These are phyloP conservation scores for Pseudophaeomoniella oleicola DNA, from an alignment of 2,329 filamentous ascomycete genomes.

Conservation along the genomic window DNA sequence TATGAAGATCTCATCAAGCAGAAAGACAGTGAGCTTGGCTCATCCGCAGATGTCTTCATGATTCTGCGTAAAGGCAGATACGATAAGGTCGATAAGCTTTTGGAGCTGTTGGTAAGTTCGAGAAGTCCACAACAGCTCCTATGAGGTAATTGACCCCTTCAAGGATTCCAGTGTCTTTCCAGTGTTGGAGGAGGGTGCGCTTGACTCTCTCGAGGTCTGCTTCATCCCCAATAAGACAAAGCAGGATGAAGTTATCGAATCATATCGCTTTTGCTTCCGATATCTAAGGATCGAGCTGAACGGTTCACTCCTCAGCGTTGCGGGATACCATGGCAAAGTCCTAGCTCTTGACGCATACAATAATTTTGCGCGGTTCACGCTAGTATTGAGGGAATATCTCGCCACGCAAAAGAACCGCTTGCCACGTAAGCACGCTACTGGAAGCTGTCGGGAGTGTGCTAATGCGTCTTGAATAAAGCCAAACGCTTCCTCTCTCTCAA, in stretches of 20 bases:
- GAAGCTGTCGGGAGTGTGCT: neutral
- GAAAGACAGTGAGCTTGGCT: neutral
- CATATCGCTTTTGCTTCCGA: conserved; percentile 34
- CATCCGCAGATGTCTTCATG: conserved; percentile 16
- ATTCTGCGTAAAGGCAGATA: conserved; percentile 25
- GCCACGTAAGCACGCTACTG: neutral
- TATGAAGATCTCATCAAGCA: conserved; percentile 11
- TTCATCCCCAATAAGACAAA: conserved; percentile 25
- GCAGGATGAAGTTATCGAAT: conserved; percentile 28
- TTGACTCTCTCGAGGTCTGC: conserved; percentile 31
- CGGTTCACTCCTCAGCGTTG: neutral
- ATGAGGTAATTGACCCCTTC: conserved; percentile 11
- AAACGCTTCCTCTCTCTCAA: neutral
- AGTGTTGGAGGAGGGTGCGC: conserved; percentile 25
- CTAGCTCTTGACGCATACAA: neutral
- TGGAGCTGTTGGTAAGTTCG: conserved; percentile 30
- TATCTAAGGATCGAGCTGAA: conserved; percentile 15
- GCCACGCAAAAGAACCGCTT: neutral
- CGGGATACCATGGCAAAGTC: neutral
- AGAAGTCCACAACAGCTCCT: neutral
- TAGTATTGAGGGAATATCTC: neutral
- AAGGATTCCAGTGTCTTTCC: conserved; percentile 35
- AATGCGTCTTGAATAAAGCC: neutral
- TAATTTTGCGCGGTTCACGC: neutral
- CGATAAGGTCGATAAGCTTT: conserved; percentile 25